Evolutionary conservation across 345 rosid genomes (phyloP), one percentile per base, ranked within the genome.

Genomic region (Firmiana major): DNA sequence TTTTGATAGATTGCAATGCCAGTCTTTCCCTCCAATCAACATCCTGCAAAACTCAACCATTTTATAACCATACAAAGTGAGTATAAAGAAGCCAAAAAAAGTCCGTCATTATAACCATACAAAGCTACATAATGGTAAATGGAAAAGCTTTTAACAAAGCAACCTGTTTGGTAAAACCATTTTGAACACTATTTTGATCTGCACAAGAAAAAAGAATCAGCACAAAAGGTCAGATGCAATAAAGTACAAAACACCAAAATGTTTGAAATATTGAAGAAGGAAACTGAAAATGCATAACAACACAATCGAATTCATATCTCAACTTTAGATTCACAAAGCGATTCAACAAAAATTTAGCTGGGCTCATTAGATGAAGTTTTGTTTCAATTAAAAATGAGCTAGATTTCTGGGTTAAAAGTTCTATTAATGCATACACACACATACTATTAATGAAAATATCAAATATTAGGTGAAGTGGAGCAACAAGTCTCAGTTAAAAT

Each of bases 21-120:
- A 91, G 84, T 76, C 86, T 92, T 74, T 96, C 97, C 80, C 98
- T 91, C 99, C 97, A 96, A 86, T 88, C 89, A 80, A 87, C 79
- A 64, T 76, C 89, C 98, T 94, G 86, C 84, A 85, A 24, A 51
- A 75, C 9, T n/a, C 72, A 80, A 79, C 70, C 78, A 71, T 64
- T 77, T 71, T 6, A 54, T 42, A 57, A 38, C 49, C 31, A 53
- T 45, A 54, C 46, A 63, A 3, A 57, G 24, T 40, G 46, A 63
- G 21, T 34, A 79, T 8, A 70, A 74, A 7, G 55, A 73, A 73
- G 77, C 71, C 26, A 31, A 34, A 54, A 34, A 54, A 31, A 73
- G 75, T 43, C 42, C 7, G 36, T 1, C 17, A 42, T 66, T 54
- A 28, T 60, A 45, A n/a, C n/a, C n/a, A n/a, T n/a, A n/a, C n/a